Base-by-base conservation (phyloP, 306 rosid genomes). In the Castanea sativa region DNA sequence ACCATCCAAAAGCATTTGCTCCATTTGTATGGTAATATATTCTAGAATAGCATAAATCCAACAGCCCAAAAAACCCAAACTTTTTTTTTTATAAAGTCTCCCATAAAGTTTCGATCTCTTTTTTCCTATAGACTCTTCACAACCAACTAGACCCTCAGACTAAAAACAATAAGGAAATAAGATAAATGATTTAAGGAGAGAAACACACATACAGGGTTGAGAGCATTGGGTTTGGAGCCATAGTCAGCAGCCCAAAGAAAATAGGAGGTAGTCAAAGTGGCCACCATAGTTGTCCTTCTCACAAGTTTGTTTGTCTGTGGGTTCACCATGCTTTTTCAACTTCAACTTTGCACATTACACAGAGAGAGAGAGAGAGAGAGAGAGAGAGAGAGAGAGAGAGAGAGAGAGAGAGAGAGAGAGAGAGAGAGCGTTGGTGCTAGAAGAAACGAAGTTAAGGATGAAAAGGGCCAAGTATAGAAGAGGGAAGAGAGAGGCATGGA, bases 171-270 rank as follows among this genome's bases (percentile, higher is more conserved):
- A 35, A n/a, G 38, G 58, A 14, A 56, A 14, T 18, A 35, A n/a
- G 38, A 43, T 8, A 56, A 29, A 55, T 41, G 30, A 32, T 71
- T 21, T 45, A 15, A 6, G 45, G 55, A 15, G 70, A 7, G 18
- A 80, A 49, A 25, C 27, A 25, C 32, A 38, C 92, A 82, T 85
- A 91, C 98, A 27, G 97, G 97, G 35, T 94, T 97, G 33, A 94
- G 97, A 74, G 73, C 93, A 85, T 94, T 92, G 79, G 97, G 97
- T 74, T 82, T 65, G 2, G 97, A 79, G 60, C 97, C 97, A 78
- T 94, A 94, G 12, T 92, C 93, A 64, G 98, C 94, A 45, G 97
- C 91, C 56, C 92, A 71, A 84, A 92, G 97, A 86, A 94, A 94
- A 83, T 94, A 94, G 19, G 95, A 84, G 69, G 97, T 97, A 38